Evolutionary conservation across 305 asterid species (phyloP).

Genomic region (Coffea humblotiana): DNA sequence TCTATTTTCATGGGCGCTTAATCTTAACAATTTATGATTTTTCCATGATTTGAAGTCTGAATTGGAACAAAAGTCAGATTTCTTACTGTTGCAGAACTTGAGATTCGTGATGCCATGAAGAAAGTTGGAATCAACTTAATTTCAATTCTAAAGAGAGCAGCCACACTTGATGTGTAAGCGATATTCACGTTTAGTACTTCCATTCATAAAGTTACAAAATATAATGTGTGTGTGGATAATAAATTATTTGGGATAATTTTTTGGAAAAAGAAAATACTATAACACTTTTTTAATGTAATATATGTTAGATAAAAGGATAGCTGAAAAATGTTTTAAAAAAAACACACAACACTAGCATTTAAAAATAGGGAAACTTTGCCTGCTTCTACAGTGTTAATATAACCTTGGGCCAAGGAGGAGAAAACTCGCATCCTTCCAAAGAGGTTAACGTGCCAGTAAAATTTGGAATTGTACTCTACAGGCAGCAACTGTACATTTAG

Average conservation of each 20-base stretch:
- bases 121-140: not conserved
- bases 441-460: not conserved
- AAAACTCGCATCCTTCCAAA: not conserved
- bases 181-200: not conserved
- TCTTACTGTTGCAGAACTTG: not conserved
- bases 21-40: not conserved
- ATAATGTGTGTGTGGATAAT: no score
- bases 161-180: not conserved
- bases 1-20: not conserved
- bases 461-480: conserved; percentile 11
- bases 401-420: not conserved
- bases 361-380: not conserved
- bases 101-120: not conserved
- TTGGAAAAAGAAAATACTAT: no score
- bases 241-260: no score
- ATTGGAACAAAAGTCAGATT: not conserved
- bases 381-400: not conserved
- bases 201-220: conserved; percentile 1
- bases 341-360: not conserved
- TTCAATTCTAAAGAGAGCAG: not conserved
- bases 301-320: no score
- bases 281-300: no score
- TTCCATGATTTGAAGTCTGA: not conserved
- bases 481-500: conserved; percentile 26
- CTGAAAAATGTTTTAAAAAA: no score